Conservation (phyloP, 768 basidiomycete genomes). For the Tylopilus felleus region DNA sequence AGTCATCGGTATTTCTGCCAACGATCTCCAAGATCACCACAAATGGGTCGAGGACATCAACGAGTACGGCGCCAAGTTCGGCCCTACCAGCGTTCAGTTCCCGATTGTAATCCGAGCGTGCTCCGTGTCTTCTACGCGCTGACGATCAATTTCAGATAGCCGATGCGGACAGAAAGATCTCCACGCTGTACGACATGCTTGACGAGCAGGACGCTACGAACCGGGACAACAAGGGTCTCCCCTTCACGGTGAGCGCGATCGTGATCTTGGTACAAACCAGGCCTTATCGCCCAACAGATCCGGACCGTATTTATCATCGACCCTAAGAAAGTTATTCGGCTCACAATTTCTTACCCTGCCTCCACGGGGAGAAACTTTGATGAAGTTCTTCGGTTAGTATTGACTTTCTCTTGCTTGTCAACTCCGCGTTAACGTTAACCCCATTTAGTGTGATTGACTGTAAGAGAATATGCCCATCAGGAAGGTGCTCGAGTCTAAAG, state of each 20-base stretch:
- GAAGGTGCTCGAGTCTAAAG: slow-evolving; percentile 29
- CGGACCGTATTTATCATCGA: slow-evolving; percentile 98
- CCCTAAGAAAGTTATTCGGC: slow-evolving; percentile 91
- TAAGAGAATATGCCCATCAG: slow-evolving; percentile 35
- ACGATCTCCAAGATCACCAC: slow-evolving; percentile 79
- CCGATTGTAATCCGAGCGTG: slow-evolving; percentile 63
- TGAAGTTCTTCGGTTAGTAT: slow-evolving; percentile 55
- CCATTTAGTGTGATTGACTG: slow-evolving; percentile 67
- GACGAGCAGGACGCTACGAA: slow-evolving; percentile 94
- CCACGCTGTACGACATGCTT: slow-evolving; percentile 91
- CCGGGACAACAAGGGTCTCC: slow-evolving; percentile 79
- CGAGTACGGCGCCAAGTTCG: slow-evolving; percentile 65
- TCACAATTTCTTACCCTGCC: slow-evolving; percentile 90
- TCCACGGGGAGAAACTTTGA: slow-evolving; percentile 93
- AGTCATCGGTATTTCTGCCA: slow-evolving; percentile 91
- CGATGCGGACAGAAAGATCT: slow-evolving; percentile 82
- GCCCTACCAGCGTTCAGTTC: slow-evolving; percentile 76
- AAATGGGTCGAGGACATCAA: slow-evolving; percentile 90
- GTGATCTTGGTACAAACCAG: neutral
- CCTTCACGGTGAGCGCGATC: slow-evolving; percentile 68
- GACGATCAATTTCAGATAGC: slow-evolving; percentile 62
- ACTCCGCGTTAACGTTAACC: slow-evolving; percentile 6
- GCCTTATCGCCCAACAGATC: slow-evolving; percentile 46
- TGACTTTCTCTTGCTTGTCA: neutral
- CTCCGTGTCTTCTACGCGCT: slow-evolving; percentile 3